Evolutionary conservation across 139 green algal species (phyloP), one percentile per base, ranked within the genome.

Genomic region (Chlorella vulgaris): DNA sequence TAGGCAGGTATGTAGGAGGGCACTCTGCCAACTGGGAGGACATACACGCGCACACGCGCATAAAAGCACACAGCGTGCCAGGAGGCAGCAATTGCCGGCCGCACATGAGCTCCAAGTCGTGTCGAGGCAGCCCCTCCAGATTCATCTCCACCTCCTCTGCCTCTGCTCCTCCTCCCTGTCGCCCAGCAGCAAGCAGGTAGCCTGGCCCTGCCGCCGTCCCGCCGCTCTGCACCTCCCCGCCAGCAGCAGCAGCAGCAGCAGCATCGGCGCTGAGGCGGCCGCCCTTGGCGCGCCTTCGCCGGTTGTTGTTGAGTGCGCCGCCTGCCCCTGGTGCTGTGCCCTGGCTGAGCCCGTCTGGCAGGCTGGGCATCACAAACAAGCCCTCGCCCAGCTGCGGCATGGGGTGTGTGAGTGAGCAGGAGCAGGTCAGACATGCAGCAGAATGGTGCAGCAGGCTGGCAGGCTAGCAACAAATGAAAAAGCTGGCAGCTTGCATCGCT

Each of bases 321-420:
- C 47, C 47, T 10, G 47, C 47, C 13, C 47, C 47, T 58, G 29
- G 62, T 19, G 26, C 40, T 10, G 38, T 36, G 10, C 61, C 74
- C 28, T 65, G n/a, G 3, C 18, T 29, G 8, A 21, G 28, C 15
- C 39, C 38, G 18, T 61, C 74, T 2, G 47, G 69, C 61, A 91
- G 68, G n/a, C 77, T 78, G 22, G 88, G 89, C 84, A 91, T 85
- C 26, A 93, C 35, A 35, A 93, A 87, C 18, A 91, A 35, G 61
- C 87, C 89, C 39, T 91, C 89, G 18, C 33, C 26, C 28, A 89
- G 4, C 74, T 84, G 53, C 31, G 66, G 21, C 62, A 13, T 7
- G 35, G 39, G 22, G 4, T 5, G 13, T 19, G 26, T n/a, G 22
- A 39, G 55, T 29, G 47, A 10, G 47, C 47, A 58, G 10, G 47